phyloP scores from a whole-genome alignment of 116 monocot species.

The Phalaenopsis hybrid region DNA sequence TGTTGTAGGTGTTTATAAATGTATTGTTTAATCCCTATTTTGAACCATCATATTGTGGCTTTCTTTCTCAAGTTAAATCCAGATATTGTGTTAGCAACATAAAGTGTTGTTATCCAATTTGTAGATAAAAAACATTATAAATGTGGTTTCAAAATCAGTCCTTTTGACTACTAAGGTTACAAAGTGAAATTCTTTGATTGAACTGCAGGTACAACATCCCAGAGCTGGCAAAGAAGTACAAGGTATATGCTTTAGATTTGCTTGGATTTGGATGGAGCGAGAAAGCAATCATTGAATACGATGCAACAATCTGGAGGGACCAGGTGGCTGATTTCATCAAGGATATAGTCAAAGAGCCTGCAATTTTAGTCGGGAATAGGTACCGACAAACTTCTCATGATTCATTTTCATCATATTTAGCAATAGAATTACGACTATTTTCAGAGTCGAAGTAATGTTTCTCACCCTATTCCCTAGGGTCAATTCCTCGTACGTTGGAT shows the following conservation, averaged over 20 bases:
- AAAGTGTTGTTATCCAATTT: neutral
- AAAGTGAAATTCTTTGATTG: neutral
- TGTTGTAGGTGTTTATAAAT: neutral
- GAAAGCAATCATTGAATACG: constrained; percentile 87
- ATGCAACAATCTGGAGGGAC: constrained; percentile 81
- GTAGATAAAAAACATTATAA: neutral
- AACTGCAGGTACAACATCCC: constrained; percentile 93
- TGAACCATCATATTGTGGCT: neutral
- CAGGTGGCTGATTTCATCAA: constrained; percentile 84
- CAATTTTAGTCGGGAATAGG: constrained; percentile 92
- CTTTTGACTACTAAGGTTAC: neutral
- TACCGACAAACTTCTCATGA: constrained; percentile 8
- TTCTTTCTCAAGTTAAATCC: neutral
- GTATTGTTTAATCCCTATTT: neutral
- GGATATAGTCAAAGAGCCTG: constrained; percentile 89
- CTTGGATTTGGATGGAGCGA: constrained; percentile 98
- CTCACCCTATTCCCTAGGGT: neutral
- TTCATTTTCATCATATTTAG: neutral
- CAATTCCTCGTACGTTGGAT: neutral
- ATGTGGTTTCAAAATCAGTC: neutral
- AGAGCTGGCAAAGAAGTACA: constrained; percentile 81
- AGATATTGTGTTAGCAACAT: neutral
- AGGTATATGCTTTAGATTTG: constrained; percentile 92
- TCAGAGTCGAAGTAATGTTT: neutral
- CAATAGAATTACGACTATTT: neutral